phyloP scores from a whole-genome alignment of 768 basidiomycete species.

The Tricholoma hemisulphureum region DNA sequence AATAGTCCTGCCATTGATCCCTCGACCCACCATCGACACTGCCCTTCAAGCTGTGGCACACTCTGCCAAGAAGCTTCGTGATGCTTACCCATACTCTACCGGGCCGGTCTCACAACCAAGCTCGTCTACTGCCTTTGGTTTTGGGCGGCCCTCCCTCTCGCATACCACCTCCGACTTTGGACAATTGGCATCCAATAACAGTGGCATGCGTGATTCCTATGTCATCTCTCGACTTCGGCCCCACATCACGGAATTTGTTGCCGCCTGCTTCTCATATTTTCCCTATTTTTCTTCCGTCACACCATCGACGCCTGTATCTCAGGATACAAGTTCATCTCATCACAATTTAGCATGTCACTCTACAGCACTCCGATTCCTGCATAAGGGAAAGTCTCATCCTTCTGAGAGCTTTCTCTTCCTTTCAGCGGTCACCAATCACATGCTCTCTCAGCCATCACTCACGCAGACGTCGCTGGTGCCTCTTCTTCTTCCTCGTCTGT shows the following conservation, averaged over 20 bases:
- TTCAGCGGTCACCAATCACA: constrained; percentile 62
- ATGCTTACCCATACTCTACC: constrained; percentile 82
- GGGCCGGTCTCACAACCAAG: constrained; percentile 28
- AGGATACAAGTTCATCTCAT: constrained; percentile 27
- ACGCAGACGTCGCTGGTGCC: constrained; percentile 58
- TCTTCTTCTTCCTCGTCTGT: constrained; percentile 59
- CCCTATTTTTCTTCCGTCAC: constrained; percentile 76
- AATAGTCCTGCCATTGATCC: constrained; percentile 71
- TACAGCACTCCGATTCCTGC: constrained; percentile 46
- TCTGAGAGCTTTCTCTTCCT: constrained; percentile 74
- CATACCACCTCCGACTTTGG: constrained; percentile 25
- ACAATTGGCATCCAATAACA: constrained; percentile 19
- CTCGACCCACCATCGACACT: constrained; percentile 77
- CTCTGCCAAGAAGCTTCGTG: constrained; percentile 71
- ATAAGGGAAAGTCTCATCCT: constrained; percentile 68
- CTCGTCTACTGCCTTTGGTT: constrained; percentile 30
- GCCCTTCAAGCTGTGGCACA: constrained; percentile 66
- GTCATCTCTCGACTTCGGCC: constrained; percentile 72
- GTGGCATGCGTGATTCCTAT: constrained; percentile 80
- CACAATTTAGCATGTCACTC: constrained; percentile 31
- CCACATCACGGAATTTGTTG: constrained; percentile 73
- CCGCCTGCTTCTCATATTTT: constrained; percentile 77
- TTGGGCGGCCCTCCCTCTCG: constrained; percentile 24
- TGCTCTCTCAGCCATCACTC: constrained; percentile 66
- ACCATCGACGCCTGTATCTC: constrained; percentile 22